Conservation (phyloP, 1,139 yeast species). For the Saccharomyces hybrid region DNA sequence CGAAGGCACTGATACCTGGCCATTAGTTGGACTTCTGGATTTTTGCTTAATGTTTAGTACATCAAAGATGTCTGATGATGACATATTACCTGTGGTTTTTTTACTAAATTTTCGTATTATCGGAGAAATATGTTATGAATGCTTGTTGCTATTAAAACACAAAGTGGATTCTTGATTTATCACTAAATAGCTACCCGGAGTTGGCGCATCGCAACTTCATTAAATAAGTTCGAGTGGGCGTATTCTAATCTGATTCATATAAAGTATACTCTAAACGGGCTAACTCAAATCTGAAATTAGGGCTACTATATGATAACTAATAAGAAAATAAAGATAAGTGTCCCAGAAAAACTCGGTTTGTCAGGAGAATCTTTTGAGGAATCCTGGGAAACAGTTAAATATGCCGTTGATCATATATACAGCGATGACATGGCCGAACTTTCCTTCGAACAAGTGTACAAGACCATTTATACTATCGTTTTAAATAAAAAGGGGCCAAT, state of each 20-base stretch:
- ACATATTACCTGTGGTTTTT: conserved; percentile 21
- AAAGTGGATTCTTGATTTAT: no score
- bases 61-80: conserved; percentile 65
- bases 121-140: neutral
- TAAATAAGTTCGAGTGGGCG: neutral
- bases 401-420: conserved; percentile 73
- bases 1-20: conserved; percentile 17
- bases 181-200: neutral
- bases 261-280: neutral
- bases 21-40: conserved; percentile 29
- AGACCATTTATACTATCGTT: conserved; percentile 75
- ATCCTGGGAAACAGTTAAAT: conserved; percentile 63
- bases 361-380: conserved; percentile 31
- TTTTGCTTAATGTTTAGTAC: conserved; percentile 55
- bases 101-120: neutral
- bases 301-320: conserved; percentile 8
- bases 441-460: conserved; percentile 78
- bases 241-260: neutral
- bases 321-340: conserved; percentile 50
- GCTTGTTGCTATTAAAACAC: neutral
- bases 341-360: conserved; percentile 51
- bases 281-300: neutral
- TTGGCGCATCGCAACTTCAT: neutral
- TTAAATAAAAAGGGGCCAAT: conserved; percentile 64
- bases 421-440: conserved; percentile 64